Percentiles rank a stretch among this genome's conserved stretches.
These are phyloP conservation scores for Aspergillus tanneri DNA, from an alignment of 2,329 filamentous ascomycete species.

Conservation along the genomic window DNA sequence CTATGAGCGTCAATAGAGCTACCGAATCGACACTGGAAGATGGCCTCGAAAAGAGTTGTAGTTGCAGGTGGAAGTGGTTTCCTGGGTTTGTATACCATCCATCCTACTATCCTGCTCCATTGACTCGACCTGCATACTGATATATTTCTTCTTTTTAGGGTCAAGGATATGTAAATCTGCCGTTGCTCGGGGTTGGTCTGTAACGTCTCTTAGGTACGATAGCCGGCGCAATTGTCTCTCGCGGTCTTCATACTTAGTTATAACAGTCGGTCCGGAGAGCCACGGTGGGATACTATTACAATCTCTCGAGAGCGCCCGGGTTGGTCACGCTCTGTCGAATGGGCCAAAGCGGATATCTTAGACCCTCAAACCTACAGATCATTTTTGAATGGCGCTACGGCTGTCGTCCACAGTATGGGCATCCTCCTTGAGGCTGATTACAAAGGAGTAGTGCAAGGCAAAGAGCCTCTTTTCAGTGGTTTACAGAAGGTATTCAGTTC, in stretches of 20 bases:
- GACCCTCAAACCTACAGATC: conserved; percentile 75
- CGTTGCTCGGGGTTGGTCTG: conserved; percentile 81
- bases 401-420: conserved; percentile 91
- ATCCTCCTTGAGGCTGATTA: conserved; percentile 97
- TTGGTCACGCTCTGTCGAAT: conserved; percentile 80
- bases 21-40: conserved; percentile 31
- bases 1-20: not conserved
- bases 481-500: conserved; percentile 75
- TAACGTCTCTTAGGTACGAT: conserved; percentile 81
- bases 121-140: not conserved
- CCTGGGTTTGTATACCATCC: conserved; percentile 56
- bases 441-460: conserved; percentile 83
- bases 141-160: conserved; percentile 47
- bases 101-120: not conserved
- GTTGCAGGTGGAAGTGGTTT: conserved; percentile 95
- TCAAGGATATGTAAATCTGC: conserved; percentile 88
- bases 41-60: conserved; percentile 72
- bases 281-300: conserved; percentile 79
- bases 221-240: not conserved
- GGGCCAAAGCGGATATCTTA: conserved; percentile 87
- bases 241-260: conserved; percentile 9
- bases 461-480: conserved; percentile 76
- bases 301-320: conserved; percentile 66
- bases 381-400: conserved; percentile 73
- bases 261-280: conserved; percentile 80